These are phyloP conservation scores for Solanum verrucosum DNA, from an alignment of 257 asterid genomes.

Conservation along the genomic window DNA sequence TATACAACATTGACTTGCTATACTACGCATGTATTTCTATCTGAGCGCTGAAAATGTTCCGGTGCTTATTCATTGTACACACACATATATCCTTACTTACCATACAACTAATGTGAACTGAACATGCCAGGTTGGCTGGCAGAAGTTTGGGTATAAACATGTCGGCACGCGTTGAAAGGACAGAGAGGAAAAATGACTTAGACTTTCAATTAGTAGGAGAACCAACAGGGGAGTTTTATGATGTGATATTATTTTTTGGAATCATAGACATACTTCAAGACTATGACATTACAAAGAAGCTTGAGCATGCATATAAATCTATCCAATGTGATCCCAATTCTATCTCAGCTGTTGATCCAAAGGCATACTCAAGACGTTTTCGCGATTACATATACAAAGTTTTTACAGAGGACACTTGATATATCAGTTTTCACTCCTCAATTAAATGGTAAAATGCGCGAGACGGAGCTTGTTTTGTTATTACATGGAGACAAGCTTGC, in stretches of 20 bases:
- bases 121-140: neutral
- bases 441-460: neutral
- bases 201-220: conserved; percentile 21
- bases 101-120: neutral
- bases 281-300: conserved; percentile 33
- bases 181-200: conserved; percentile 12
- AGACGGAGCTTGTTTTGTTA: neutral
- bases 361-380: conserved; percentile 30
- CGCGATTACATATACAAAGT: conserved; percentile 28
- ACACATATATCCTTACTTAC: neutral
- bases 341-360: conserved; percentile 31
- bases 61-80: neutral
- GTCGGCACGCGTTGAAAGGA: conserved; percentile 25
- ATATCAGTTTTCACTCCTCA: neutral
- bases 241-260: conserved; percentile 23
- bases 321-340: conserved; percentile 31
- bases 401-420: conserved; percentile 19
- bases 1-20: neutral
- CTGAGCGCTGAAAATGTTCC: neutral
- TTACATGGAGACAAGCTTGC: neutral
- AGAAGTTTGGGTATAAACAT: conserved; percentile 13
- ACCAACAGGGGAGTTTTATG: conserved; percentile 23
- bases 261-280: conserved; percentile 29
- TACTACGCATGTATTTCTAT: neutral
- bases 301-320: conserved; percentile 34